Base-by-base conservation (phyloP, 352 stramenopile genomes). In the Phytophthora ramorum region DNA sequence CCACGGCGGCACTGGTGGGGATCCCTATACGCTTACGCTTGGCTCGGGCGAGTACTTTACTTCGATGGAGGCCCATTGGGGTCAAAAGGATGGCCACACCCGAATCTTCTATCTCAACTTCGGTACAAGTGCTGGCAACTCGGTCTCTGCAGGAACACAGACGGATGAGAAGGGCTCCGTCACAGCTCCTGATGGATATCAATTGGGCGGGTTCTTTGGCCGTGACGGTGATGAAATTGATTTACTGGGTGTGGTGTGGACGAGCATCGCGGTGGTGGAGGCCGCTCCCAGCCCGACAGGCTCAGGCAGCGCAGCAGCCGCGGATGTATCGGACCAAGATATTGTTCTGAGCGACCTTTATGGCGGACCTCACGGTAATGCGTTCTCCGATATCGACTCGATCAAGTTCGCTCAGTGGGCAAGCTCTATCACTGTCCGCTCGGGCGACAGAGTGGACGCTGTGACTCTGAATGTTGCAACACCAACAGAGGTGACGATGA, bases 151-250 rank as follows among this genome's bases (percentile, higher is more conserved):
- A 19, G 63, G 63, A 41, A 66, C 63, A 3, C 32, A 62, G n/a
- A 71, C 63, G 0, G 56, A 71, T 7, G 37, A 71, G 22, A 66
- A 54, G 22, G 57, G 56, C 0, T 53, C 57, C 0, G 50, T 71
- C n/a, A 63, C 48, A 22, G 63, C 63, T 13, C 63, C 63, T 0
- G 49, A 56, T 12, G 63, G 63, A 1, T 71, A 67, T 43, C 57
- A 71, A 22, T 20, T 71, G 2, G 63, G 63, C 5, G 57, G 63
- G 9, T 67, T 71, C 26, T 72, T 72, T 51, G 63, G 63, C 19
- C 63, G 63, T 10, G 63, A 68, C 13, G 63, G 63, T 6, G 63
- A 71, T 7, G 63, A 71, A 26, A 63, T 71, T n/a, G 63, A 72
- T 38, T 20, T 68, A 0, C 26, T 72, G 17, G 63, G 63, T 44